phyloP scores from a whole-genome alignment of 495 filamentous ascomycete species.

The Apiosordaria backusii region DNA sequence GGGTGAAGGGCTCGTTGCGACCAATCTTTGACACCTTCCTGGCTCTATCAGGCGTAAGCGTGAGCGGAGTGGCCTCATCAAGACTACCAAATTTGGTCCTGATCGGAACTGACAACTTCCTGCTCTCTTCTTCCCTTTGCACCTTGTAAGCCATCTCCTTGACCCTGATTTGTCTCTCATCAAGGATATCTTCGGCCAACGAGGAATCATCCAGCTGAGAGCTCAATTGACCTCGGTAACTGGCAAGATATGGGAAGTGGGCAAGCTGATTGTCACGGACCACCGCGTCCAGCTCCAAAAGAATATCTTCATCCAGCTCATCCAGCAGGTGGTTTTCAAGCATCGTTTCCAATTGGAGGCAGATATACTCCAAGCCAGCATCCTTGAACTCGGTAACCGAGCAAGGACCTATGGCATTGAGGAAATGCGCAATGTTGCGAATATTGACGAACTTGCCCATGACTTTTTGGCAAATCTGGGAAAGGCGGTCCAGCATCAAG shows the following conservation, averaged over 20 bases:
- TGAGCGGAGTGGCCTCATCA: slow-evolving; percentile 51
- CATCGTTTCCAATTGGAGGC: slow-evolving; percentile 82
- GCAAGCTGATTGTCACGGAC: slow-evolving; percentile 79
- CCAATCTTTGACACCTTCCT: slow-evolving; percentile 47
- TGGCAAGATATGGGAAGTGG: slow-evolving; percentile 68
- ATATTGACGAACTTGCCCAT: slow-evolving; percentile 85
- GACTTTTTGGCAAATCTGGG: slow-evolving; percentile 82
- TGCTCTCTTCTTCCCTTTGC: slow-evolving; percentile 59
- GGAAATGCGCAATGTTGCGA: slow-evolving; percentile 78
- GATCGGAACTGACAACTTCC: slow-evolving; percentile 45
- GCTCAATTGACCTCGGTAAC: slow-evolving; percentile 64
- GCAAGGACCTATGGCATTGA: slow-evolving; percentile 80
- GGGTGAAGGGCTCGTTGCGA: slow-evolving; percentile 49
- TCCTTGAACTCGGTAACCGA: slow-evolving; percentile 83
- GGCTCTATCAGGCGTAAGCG: slow-evolving; percentile 53
- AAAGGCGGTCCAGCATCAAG: slow-evolving; percentile 88
- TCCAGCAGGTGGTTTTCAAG: slow-evolving; percentile 83
- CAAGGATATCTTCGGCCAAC: slow-evolving; percentile 49
- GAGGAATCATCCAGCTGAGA: slow-evolving; percentile 68
- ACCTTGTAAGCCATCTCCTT: slow-evolving; percentile 56
- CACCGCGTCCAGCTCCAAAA: slow-evolving; percentile 70
- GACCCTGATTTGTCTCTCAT: slow-evolving; percentile 47
- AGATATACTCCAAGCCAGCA: slow-evolving; percentile 84
- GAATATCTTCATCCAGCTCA: slow-evolving; percentile 79
- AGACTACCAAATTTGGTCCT: slow-evolving; percentile 49